Evolutionary conservation across 2,329 filamentous ascomycete genomes (phyloP), one percentile per base, ranked within the genome.

Genomic region (Colletotrichum karsti): DNA sequence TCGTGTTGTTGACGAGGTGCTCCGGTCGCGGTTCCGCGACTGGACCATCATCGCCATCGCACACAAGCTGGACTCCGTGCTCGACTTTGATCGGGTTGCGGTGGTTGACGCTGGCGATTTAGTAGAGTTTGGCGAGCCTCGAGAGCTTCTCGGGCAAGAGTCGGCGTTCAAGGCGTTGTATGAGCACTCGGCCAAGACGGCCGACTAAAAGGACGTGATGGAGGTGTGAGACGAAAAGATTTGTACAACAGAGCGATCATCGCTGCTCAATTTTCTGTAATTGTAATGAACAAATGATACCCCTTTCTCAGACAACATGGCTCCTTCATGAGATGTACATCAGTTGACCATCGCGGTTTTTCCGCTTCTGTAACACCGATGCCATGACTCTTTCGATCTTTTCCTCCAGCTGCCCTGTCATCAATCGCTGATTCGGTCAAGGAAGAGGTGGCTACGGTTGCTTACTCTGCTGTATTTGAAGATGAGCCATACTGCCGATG

Each of bases 41-140:
- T 84, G 85, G 72, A 90, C 88, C 3, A 81, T 90, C 28, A 67
- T 78, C 30, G 71, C 72, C 3, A 73, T 77, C 5, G 75, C 73
- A 28, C 77, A 78, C 37, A 72, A 74, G 10, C 50, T 78, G 2
- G 69, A 76, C 13, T 83, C 82, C 0, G 82, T 85, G 53, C 72
- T 80, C 3, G 81, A 83, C 69, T 85, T 83, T 72, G 85, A 88
- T 72, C 76, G 75, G 24, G 81, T 89, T 28, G 79, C 83, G 1
- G 83, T 88, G 7, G 80, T 88, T 78, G 83, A 87, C 26, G 75
- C 77, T 8, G 87, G 86, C 3, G 72, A 73, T 53, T 74, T 88
- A 9, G 80, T 84, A 2, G 86, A 88, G 72, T 73, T 46, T 7
- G 63, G 39, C 12, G 46, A 41, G 35, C 67, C 67, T 3, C 5